These are phyloP conservation scores for Backusella parvicylindrica DNA, from an alignment of 192 early-diverging fungal genomes.

Conservation along the genomic window DNA sequence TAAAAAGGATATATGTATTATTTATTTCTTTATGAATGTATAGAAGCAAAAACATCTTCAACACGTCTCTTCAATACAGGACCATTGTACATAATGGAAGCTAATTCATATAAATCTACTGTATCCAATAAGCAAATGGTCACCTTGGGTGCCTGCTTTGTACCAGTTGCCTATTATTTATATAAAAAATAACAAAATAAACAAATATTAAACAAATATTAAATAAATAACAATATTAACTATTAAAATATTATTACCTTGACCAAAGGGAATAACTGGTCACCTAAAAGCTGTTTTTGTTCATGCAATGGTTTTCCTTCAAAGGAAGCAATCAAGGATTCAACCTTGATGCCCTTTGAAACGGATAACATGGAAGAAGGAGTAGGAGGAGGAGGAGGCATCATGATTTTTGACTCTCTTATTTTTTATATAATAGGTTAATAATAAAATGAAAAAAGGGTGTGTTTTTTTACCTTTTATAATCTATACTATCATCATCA, in stretches of 20 bases:
- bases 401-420: background rate
- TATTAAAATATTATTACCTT: slow-evolving; percentile 16
- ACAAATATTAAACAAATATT: background rate
- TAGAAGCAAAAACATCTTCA: slow-evolving; percentile 6
- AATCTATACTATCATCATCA: background rate
- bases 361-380: background rate
- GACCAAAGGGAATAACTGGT: slow-evolving; percentile 37
- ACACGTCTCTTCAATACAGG: slow-evolving; percentile 6
- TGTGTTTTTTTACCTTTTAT: background rate
- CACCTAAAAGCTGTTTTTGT: slow-evolving; percentile 39
- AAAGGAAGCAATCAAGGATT: slow-evolving; percentile 23
- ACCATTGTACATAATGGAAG: slow-evolving; percentile 35
- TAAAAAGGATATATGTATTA: background rate
- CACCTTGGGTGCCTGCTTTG: slow-evolving; percentile 32
- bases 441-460: background rate
- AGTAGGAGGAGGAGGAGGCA: background rate
- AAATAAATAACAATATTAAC: background rate
- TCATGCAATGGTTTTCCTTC: slow-evolving; percentile 34
- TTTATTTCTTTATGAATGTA: slow-evolving; percentile 1
- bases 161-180: slow-evolving; percentile 12
- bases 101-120: slow-evolving; percentile 31
- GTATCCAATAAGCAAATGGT: slow-evolving; percentile 38
- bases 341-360: slow-evolving; percentile 15
- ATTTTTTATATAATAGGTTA: background rate
- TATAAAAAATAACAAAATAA: background rate